Evolutionary conservation across 805 yeast species (phyloP).

Genomic region (Geotrichum ghanense): DNA sequence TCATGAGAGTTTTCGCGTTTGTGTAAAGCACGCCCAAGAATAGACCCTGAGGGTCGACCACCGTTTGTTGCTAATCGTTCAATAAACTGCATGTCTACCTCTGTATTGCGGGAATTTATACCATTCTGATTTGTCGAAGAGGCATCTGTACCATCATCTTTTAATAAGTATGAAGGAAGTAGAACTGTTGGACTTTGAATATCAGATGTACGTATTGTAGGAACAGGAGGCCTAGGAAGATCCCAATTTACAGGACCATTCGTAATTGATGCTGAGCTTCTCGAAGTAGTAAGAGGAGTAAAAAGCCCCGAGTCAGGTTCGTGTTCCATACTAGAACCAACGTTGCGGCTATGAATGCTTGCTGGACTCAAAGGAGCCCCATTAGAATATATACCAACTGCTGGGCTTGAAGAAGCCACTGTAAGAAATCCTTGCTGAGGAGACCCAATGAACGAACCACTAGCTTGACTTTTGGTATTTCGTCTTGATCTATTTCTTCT

Average conservation of each 20-base stretch:
- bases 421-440: neutral
- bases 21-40: conserved; percentile 9
- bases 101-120: neutral
- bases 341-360: neutral
- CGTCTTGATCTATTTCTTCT: neutral
- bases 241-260: conserved; percentile 1
- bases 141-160: conserved; percentile 17
- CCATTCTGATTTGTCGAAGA: conserved; percentile 6
- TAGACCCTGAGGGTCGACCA: conserved; percentile 9
- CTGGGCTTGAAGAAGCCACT: neutral
- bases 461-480: neutral
- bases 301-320: neutral
- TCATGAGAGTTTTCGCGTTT: conserved; percentile 7
- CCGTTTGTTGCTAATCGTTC: neutral
- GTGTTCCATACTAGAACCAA: neutral
- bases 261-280: neutral
- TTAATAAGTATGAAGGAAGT: conserved; percentile 27
- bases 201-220: conserved; percentile 17
- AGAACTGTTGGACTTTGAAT: conserved; percentile 26
- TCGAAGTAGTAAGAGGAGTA: neutral
- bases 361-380: neutral
- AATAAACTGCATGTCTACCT: conserved; percentile 8
- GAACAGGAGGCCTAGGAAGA: neutral
- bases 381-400: neutral
- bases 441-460: neutral